These are phyloP conservation scores for Miscanthus lutarioriparius DNA, from an alignment of 176 grass and related monocot species.

Conservation along the genomic window DNA sequence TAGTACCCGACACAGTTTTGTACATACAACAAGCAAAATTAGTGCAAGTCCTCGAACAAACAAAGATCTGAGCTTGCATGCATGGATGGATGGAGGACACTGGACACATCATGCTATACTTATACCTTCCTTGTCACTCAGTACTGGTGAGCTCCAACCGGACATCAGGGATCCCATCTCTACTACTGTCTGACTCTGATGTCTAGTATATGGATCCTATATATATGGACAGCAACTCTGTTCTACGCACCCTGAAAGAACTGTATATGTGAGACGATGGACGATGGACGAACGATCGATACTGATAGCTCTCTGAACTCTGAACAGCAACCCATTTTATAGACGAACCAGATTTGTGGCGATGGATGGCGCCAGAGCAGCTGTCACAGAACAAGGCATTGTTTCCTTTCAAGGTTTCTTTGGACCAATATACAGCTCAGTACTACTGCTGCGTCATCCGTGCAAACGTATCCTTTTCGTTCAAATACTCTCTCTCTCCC, in stretches of 20 bases:
- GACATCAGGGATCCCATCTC: conserved; percentile 92
- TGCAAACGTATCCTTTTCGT: too few species aligned
- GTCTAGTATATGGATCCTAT: too few species aligned
- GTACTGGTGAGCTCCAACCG: conserved; percentile 64
- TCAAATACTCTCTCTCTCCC: too few species aligned
- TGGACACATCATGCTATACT: neutral
- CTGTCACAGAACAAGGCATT: too few species aligned
- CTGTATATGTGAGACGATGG: too few species aligned
- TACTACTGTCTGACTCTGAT: neutral
- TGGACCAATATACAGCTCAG: too few species aligned
- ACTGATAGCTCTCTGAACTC: neutral
- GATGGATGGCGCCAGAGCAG: neutral
- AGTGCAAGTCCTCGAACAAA: neutral
- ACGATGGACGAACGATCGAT: neutral
- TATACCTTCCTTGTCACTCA: conserved; percentile 40
- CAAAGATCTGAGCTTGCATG: neutral
- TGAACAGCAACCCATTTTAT: neutral
- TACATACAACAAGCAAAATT: neutral
- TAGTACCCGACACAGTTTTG: neutral
- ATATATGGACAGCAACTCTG: too few species aligned
- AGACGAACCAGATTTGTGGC: neutral
- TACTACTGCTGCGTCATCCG: too few species aligned
- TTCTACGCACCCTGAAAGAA: too few species aligned
- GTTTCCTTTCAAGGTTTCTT: too few species aligned
- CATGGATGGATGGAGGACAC: neutral